Base-by-base conservation (phyloP, 371 early-diverging fungal species). In the Umbelopsis sp. region DNA sequence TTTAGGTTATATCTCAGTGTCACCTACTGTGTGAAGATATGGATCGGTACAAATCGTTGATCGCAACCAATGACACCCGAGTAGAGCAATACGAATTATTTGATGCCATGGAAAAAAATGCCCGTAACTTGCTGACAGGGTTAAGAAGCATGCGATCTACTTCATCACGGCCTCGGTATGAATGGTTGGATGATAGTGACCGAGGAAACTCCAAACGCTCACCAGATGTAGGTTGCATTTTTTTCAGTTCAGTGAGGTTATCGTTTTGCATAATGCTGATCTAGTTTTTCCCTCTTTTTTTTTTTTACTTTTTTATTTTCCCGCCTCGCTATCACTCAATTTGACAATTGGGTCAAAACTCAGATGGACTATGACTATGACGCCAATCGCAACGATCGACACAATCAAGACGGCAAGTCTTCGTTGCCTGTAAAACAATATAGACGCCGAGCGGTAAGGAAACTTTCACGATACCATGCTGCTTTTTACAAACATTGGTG, bases 31-130 rank as follows among this genome's bases (percentile, higher is more conserved):
- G 57, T 29, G 57, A 57, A 37, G 57, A 57, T 35, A 57, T 57
- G 57, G 57, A 57, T 57, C 57, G 57, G 57, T 57, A 35, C 29
- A 57, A 57, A 35, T 57, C 57, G 18, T 57, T 57, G 57, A 57
- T 57, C 8, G 11, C 18, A 8, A 25, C 35, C 6, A 57, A 57
- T 29, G 35, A 57, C 18, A 35, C 57, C 10, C 57, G 16, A 29
- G n/a, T 18, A 18, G 57, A 57, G 57, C 57, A 57, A 18, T 35
- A 16, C 57, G 57, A 57, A 35, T 35, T 57, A 35, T 57, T 57
- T 18, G 9, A 57, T 18, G 35, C 29, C 14, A 57, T 57, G 57
- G 35, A 12, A 10, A 29, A 35, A n/a, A 57, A 35, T 35, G 57
- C 57, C 18, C 18, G 29, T 18, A 57, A 35, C 18, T 35, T 57